Conservation (phyloP, 352 stramenopile genomes). For the Thalassiosira mediterranea region DNA sequence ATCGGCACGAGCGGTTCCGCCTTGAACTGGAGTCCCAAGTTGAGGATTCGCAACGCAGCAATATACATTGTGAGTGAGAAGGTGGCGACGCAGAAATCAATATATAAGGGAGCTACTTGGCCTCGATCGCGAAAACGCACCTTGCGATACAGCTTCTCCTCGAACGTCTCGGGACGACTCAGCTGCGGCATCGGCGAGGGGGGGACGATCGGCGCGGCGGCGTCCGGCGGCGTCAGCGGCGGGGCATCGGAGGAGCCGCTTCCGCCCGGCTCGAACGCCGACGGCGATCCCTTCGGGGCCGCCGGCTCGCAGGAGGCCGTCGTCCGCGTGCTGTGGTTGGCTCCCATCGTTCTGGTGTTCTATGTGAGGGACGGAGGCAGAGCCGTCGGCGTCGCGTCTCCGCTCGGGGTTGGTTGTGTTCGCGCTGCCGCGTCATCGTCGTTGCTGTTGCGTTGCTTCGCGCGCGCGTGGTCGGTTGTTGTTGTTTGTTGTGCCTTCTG, state of each 20-base stretch:
- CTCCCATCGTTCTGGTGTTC: no score
- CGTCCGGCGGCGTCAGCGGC: slow-evolving; percentile 1
- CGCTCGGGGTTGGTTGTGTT: no score
- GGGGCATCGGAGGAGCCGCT: slow-evolving; percentile 4
- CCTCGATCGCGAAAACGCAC: slow-evolving; percentile 35
- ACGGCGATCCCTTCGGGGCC: not conserved
- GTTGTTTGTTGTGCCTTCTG: no score
- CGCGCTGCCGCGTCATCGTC: no score
- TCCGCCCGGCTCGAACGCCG: slow-evolving; percentile 15
- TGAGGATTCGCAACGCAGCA: not conserved
- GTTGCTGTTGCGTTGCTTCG: no score
- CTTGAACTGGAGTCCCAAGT: no score
- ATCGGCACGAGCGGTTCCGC: slow-evolving; percentile 82
- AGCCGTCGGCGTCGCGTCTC: no score
- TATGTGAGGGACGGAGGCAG: no score
- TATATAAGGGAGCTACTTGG: not conserved
- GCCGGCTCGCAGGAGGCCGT: slow-evolving; percentile 15
- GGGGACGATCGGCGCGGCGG: slow-evolving; percentile 17
- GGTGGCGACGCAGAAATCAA: not conserved
- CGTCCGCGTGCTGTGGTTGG: slow-evolving; percentile 30
- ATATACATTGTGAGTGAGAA: slow-evolving; percentile 1
- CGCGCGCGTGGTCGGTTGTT: no score
- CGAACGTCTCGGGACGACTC: slow-evolving; percentile 60
- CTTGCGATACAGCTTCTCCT: slow-evolving; percentile 80
- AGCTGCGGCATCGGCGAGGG: slow-evolving; percentile 48